Evolutionary conservation across 768 basidiomycete genomes (phyloP), one percentile per base, ranked within the genome.

Genomic region (Russula virescens): DNA sequence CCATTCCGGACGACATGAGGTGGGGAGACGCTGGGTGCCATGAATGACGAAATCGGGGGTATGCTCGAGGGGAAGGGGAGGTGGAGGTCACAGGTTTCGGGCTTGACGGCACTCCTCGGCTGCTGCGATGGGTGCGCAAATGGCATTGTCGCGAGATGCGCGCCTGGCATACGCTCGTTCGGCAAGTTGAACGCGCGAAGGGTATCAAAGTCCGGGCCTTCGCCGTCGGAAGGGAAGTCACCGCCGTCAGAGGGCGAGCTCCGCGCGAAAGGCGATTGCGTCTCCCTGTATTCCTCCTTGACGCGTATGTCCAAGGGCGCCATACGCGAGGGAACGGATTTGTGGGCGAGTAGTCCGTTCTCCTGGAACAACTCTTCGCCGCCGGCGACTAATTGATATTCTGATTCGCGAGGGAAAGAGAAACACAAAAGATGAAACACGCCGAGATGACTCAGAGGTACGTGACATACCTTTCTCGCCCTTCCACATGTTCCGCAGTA

Each of bases 401-500:
- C 89, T 89, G 68, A 34, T 40, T 19, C 26, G 48, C 45, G 35
- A 40, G 38, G 38, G 38, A 21, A 19, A 11, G 1, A 47, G 40
- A 56, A 61, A 69, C 31, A 68, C 5, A 43, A 43, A 68, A 38
- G 38, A 64, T 56, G 25, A 68, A 58, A 69, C 60, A 16, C 31
- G 40, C 16, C 0, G 21, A 31, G 16, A 40, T 63, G 35, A 53
- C 50, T 45, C 42, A 68, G 1, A 51, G 55, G 8, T 40, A 42
- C 45, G n/a, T 31, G 19, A 67, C 77, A 38, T 61, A 88, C 89
- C 86, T 77, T 85, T 80, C 62, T 88, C 83, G 25, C 88, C 89
- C 72, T 90, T 90, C 89, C 88, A 91, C 89, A 91, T 91, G 71
- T 91, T 91, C 55, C 89, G 78, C 58, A 90, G 73, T 60, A 91